Conservation (phyloP, 371 early-diverging fungal genomes). For the Polyrhizophydium stewartii region DNA sequence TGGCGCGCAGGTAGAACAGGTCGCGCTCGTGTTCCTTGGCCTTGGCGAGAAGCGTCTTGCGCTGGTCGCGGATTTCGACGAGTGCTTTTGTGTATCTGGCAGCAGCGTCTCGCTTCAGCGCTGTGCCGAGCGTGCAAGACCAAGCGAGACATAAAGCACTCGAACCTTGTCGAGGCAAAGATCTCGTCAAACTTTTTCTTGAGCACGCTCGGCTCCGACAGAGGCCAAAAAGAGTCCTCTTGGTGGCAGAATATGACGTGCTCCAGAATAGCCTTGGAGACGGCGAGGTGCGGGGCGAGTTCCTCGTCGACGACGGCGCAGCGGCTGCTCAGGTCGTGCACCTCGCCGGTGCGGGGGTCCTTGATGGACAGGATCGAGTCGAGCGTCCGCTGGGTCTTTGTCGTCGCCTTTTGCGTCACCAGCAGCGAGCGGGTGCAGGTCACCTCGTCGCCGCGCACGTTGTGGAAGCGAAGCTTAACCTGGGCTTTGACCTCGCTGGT, state of each 20-base stretch:
- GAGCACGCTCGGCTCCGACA: conserved; percentile 82
- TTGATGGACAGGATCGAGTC: conserved; percentile 71
- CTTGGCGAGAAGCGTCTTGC: conserved; percentile 68
- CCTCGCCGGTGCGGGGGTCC: conserved; percentile 60
- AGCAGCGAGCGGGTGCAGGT: conserved; percentile 78
- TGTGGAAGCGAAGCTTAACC: conserved; percentile 83
- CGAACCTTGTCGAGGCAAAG: conserved; percentile 86
- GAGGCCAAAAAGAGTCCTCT: conserved; percentile 98
- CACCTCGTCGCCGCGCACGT: conserved; percentile 71
- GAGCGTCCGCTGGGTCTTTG: conserved; percentile 73
- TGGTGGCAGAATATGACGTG: conserved; percentile 99
- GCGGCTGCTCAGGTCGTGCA: conserved; percentile 53
- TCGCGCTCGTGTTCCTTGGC: conserved; percentile 63
- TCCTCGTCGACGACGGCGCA: conserved; percentile 88
- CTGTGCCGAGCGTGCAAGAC: too few species aligned
- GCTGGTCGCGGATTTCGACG: conserved; percentile 71
- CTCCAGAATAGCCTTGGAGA: conserved; percentile 90
- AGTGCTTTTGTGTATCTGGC: conserved; percentile 89
- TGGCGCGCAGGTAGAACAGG: conserved; percentile 61
- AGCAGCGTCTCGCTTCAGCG: too few species aligned
- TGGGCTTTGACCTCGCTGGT: conserved; percentile 92
- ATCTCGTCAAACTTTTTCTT: conserved; percentile 99
- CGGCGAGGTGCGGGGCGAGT: conserved; percentile 83
- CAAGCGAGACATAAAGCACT: too few species aligned
- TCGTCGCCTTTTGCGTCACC: conserved; percentile 65